Base-by-base conservation (phyloP, 2,329 filamentous ascomycete species). In the Chaetomiaceae sp. region DNA sequence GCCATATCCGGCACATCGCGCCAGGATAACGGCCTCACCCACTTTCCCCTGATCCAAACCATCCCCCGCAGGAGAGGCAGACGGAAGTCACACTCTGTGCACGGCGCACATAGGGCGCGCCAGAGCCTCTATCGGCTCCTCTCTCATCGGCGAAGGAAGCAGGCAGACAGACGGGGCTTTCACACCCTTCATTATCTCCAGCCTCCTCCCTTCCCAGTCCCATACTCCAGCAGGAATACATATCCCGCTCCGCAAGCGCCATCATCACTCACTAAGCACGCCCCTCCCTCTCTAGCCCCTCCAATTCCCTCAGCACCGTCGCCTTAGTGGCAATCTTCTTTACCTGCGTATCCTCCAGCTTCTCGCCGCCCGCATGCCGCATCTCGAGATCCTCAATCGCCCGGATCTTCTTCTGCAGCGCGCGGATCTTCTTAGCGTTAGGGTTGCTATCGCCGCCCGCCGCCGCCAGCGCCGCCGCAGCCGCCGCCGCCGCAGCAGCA, bases 371-470 rank as follows among this genome's bases (percentile, higher is more conserved):
- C 3, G 91, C 93, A 56, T 90, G 82, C 47, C 93, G 82, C 90
- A 97, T 96, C 74, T 97, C 95, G 51, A 98, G 72, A 65, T 98
- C 93, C 63, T 98, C 93, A 62, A 98, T 98, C 10, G 93, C 93
- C 17, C 93, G 82, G 52, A 98, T 86, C 78, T 98, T 98, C 79
- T 98, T 98, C 65, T 95, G 77, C 52, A 98, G 75, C 49, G 88
- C 88, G 46, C 93, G 78, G 52, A 96, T 79, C 74, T 97, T 98
- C 81, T 97, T 98, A 36, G 94, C 89, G 52, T 86, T 81, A n/a
- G 86, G 83, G 56, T 50, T 60, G 62, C n/a, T n/a, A n/a, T n/a
- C n/a, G n/a, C n/a, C n/a, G n/a, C n/a, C n/a, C n/a, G n/a, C n/a
- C n/a, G n/a, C n/a, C n/a, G n/a, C n/a, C n/a, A n/a, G n/a, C n/a